Evolutionary conservation across 1,284 basidiomycete species (phyloP).

Genomic region (Sphagnurus paluster): DNA sequence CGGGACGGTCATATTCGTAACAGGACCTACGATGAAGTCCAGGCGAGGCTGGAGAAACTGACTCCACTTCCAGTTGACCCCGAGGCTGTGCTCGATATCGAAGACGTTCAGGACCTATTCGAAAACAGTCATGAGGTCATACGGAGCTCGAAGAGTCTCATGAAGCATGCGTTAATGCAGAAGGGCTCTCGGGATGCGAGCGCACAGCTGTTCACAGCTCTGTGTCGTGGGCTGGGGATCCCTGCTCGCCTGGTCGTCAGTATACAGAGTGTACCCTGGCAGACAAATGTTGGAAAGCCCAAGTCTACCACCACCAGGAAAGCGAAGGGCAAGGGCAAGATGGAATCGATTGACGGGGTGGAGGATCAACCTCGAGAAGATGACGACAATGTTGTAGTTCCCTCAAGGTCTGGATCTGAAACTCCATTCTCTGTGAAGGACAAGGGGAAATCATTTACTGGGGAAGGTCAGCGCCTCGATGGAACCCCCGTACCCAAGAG

Average conservation of each 20-base stretch:
- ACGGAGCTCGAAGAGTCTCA: conserved; percentile 78
- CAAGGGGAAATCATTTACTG: conserved; percentile 31
- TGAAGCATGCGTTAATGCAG: conserved; percentile 84
- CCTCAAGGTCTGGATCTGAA: conserved; percentile 21
- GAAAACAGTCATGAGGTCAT: conserved; percentile 69
- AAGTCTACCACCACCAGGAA: conserved; percentile 44
- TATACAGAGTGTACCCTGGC: conserved; percentile 90
- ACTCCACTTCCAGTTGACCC: conserved; percentile 30
- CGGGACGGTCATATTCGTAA: conserved; percentile 69
- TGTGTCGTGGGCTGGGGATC: conserved; percentile 86
- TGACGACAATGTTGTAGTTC: conserved; percentile 28
- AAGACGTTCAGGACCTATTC: conserved; percentile 45
- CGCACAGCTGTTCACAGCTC: conserved; percentile 88
- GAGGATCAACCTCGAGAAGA: conserved; percentile 40
- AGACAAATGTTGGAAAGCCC: conserved; percentile 56
- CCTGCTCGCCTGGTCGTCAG: conserved; percentile 89
- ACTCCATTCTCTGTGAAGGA: conserved; percentile 19
- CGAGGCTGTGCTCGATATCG: conserved; percentile 31
- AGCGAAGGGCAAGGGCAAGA: conserved; percentile 29
- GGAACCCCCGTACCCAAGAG: conserved; percentile 35
- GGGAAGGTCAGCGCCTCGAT: conserved; percentile 41
- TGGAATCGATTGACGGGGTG: conserved; percentile 27
- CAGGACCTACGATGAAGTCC: conserved; percentile 72
- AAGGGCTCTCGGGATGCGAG: conserved; percentile 86
- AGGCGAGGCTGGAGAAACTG: conserved; percentile 41